Conservation (phyloP, 331 rosid species). For the Malus hybrid region DNA sequence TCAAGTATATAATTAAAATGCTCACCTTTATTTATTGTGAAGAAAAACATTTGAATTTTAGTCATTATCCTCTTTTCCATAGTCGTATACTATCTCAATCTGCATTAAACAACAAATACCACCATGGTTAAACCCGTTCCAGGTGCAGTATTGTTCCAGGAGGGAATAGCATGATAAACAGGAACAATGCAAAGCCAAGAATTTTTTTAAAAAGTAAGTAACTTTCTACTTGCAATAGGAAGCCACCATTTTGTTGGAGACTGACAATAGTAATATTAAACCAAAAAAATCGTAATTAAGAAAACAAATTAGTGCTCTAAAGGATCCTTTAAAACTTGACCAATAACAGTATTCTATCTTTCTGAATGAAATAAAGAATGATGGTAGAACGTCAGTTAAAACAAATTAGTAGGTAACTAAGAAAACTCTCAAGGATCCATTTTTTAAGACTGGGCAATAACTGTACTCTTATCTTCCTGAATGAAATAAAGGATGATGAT, state of each 20-base stretch:
- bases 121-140: background rate
- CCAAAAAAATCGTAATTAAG: too few species aligned
- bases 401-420: background rate
- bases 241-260: background rate
- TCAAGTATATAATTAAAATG: slow-evolving; percentile 10
- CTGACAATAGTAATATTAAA: background rate
- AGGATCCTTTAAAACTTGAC: too few species aligned
- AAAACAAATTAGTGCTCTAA: too few species aligned
- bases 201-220: background rate
- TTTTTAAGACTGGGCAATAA: background rate
- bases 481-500: background rate
- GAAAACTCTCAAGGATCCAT: background rate
- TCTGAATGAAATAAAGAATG: background rate
- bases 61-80: slow-evolving; percentile 76
- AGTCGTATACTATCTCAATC: slow-evolving; percentile 84
- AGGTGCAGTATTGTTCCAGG: background rate
- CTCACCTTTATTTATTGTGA: slow-evolving; percentile 52
- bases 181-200: background rate
- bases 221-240: background rate
- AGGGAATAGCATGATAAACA: background rate
- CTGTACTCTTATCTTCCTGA: background rate
- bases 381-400: background rate
- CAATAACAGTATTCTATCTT: too few species aligned
- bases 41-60: slow-evolving; percentile 22
- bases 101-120: slow-evolving; percentile 32